Percentiles rank a stretch among this genome's conserved stretches.
Evolutionary conservation across 768 basidiomycete genomes (phyloP).

Genomic region (Leucocoprinus leucothites): DNA sequence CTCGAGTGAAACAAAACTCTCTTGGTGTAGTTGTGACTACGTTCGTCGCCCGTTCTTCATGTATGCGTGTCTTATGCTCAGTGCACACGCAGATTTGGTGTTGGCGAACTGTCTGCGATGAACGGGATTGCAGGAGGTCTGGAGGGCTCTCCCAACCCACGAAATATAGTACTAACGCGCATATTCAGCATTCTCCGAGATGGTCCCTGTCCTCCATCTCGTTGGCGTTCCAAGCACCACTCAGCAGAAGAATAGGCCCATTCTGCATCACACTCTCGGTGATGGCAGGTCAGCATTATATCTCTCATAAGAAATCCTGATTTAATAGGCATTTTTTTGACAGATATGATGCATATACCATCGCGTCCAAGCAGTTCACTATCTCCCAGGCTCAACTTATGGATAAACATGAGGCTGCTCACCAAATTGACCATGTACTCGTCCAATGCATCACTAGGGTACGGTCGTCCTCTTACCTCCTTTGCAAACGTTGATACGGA

Average conservation of each 20-base stretch:
- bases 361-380: conserved; percentile 75
- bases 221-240: conserved; percentile 76
- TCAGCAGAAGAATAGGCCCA: conserved; percentile 64
- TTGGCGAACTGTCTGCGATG: conserved; percentile 85
- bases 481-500: background rate
- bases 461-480: conserved; percentile 13
- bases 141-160: conserved; percentile 6
- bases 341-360: conserved; percentile 78
- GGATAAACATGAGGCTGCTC: conserved; percentile 50
- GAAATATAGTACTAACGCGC: background rate
- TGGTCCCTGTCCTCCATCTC: conserved; percentile 85
- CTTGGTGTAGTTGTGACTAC: conserved; percentile 56
- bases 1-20: conserved; percentile 74
- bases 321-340: conserved; percentile 17
- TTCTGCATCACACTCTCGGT: conserved; percentile 87
- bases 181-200: conserved; percentile 71
- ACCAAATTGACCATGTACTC: conserved; percentile 78
- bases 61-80: background rate
- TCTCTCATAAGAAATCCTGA: background rate
- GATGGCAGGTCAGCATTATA: conserved; percentile 55
- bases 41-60: background rate
- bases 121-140: conserved; percentile 78
- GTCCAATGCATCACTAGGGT: conserved; percentile 62
- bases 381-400: conserved; percentile 61
- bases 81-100: conserved; percentile 63